Base-by-base conservation (phyloP, 352 stramenopile species). In the Plasmopara viticola region DNA sequence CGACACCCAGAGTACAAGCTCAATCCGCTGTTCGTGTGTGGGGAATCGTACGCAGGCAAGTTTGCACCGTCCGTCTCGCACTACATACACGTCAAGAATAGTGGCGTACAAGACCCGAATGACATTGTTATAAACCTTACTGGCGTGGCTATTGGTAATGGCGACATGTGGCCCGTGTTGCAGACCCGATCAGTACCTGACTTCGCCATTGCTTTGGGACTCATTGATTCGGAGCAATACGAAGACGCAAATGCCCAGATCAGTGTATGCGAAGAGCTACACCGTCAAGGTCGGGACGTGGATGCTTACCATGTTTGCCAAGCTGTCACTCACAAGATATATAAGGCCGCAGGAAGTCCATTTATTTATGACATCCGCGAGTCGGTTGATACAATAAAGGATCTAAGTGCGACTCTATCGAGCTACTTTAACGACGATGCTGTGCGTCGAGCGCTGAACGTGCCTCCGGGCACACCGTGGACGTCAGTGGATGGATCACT, bases 31-130 rank as follows among this genome's bases (percentile, higher is more conserved):
- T 86, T 72, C 35, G 58, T 87, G 9, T 94, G 78, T 18, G 86
- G 95, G 48, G 95, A 99, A 71, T 97, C 84, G 30, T 97, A 99
- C 67, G 95, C 96, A 3, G 96, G 96, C 29, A 97, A 98, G 68
- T 98, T 98, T 65, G 97, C 97, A 38, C 92, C 94, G 13, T 88
- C 76, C 42, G 96, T 98, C 68, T 82, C 96, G 53, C 70, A 91
- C 62, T 94, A 95, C 57, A 98, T 99, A 49, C 71, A 97, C 46
- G 56, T 83, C 31, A 73, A 86, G 40, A 98, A 98, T 64, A 51
- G 55, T 29, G 51, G 60, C 15, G 9, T 53, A n/a, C 37, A 30
- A 13, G 53, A 68, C n/a, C 33, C 43, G 9, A 31, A 58, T 9
- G 83, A 78, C 39, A 56, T 78, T 8, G 41, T 47, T 7, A 72